Base-by-base conservation (phyloP, 345 rosid genomes). In the Mallotus nudiflorus region DNA sequence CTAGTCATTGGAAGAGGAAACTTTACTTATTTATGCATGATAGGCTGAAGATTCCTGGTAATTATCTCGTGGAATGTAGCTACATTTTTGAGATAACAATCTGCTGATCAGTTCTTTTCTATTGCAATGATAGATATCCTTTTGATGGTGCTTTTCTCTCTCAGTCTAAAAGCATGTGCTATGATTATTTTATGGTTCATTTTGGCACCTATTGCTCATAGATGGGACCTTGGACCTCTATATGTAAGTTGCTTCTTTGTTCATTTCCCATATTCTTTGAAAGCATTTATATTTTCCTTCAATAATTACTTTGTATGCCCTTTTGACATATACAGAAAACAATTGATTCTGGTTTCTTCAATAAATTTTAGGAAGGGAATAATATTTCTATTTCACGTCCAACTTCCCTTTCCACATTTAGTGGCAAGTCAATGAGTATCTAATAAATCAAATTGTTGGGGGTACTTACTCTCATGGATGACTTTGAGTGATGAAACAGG, bases 221-320 rank as follows among this genome's bases (percentile, higher is more conserved):
- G 78, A 65, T 92, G 88, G 96, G 88, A 90, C 58, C 82, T 92
- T 25, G 98, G 98, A 73, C 96, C 91, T 62, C 66, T 90, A 76
- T 90, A 80, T 62, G 98, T 90, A 83, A 92, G 98, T 85, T 49
- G 61, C 70, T 61, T 81, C 19, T 35, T 50, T 51, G 18, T 25
- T 25, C 12, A 6, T 57, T 4, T 67, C 39, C n/a, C 5, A 6
- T 44, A 70, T 1, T 1, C 10, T 44, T 55, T 50, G 10, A 50
- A 0, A 50, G 16, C n/a, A 19, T 18, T 50, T 6, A 18, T 15
- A 9, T n/a, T 50, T 46, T 44, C 60, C 19, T 59, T 19, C 25
- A 31, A 62, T 10, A 40, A 29, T 24, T 10, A 51, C 6, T 56
- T 55, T 68, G 42, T 31, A 9, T 33, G 2, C 6, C 28, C 18